Evolutionary conservation across 179 eudicot genomes (phyloP), one percentile per base, ranked within the genome.

Genomic region (Patellifolia procumbens): DNA sequence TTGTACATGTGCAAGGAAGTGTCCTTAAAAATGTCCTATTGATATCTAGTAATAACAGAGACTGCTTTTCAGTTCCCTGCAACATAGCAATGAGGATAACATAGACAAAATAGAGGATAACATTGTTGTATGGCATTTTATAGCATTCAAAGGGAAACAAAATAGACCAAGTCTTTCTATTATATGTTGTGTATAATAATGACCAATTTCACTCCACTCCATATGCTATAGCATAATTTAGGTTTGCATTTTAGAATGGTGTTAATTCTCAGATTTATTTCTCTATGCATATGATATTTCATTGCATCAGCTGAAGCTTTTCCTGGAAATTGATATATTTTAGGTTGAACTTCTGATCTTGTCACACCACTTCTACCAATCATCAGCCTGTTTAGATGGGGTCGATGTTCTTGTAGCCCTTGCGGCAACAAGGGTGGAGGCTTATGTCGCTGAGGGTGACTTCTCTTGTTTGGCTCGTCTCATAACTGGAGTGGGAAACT

Each of bases 381-480:
- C 88, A 70, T 96, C 99, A 63, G 96, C 99, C 68, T 96, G 99
- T 84, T 92, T 96, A 52, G 99, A 96, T 73, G 99, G 99, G 76
- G 99, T 96, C 64, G 99, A 96, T 87, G 99, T 96, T 79, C 97
- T 96, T 79, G 97, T 96, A 73, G 92, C 98, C 82, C 97, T 96
- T 77, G 98, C 99, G 74, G 96, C 98, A 71, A 91, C 98, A 76
- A 90, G 96, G 86, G 99, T 96, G 58, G 99, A 96, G 63, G 91
- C 98, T 81, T 96, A 96, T 83, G 99, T 91, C 42, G 78, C 89
- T 53, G 99, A 96, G 83, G 98, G 94, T 22, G 99, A 96, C 81
- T 95, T 92, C 79, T 80, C 97, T 73, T 95, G 99, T 74, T 87
- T 95, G 87, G 97, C 99, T 74, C 94, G 99, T 58, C 83, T 95